A percentile compares a stretch with the other conserved stretches of the same genome.
These are phyloP conservation scores for Trifolium repens DNA, from an alignment of 306 rosid species.

Conservation along the genomic window DNA sequence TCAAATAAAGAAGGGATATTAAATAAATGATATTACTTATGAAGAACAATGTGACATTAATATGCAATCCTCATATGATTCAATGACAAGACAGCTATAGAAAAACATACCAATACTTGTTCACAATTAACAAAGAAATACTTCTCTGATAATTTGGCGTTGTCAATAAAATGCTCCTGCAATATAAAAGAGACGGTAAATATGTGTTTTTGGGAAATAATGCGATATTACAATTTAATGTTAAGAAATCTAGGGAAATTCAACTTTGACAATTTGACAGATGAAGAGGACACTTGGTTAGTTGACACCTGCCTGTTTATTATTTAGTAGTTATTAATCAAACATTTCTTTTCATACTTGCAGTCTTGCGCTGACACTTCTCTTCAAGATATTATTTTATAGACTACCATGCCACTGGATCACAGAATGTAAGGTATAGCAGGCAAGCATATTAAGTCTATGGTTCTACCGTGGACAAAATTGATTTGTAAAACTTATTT, in stretches of 20 bases:
- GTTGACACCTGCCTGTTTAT: slow-evolving; percentile 1
- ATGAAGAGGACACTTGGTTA: background rate
- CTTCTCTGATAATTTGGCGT: slow-evolving; percentile 76
- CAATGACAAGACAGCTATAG: slow-evolving; percentile 25
- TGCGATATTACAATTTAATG: slow-evolving; percentile 26
- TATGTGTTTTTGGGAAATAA: slow-evolving; percentile 14
- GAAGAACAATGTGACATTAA: slow-evolving; percentile 37
- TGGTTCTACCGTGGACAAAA: background rate
- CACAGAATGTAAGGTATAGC: slow-evolving; percentile 15
- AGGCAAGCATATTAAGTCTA: background rate
- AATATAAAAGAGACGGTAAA: slow-evolving; percentile 38
- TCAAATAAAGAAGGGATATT: slow-evolving; percentile 29
- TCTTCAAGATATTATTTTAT: background rate
- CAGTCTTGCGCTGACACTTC: slow-evolving; percentile 6
- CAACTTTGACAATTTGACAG: slow-evolving; percentile 19
- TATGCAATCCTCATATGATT: slow-evolving; percentile 20
- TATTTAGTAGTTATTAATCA: slow-evolving; percentile 13
- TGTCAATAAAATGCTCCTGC: slow-evolving; percentile 91
- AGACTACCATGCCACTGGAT: slow-evolving; percentile 22
- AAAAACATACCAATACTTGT: slow-evolving; percentile 69
- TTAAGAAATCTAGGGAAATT: slow-evolving; percentile 24
- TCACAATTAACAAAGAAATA: slow-evolving; percentile 87
- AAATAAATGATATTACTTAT: slow-evolving; percentile 5
- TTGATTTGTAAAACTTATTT: background rate
- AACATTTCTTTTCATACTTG: slow-evolving; percentile 4